These are phyloP conservation scores for Aspergillus sclerotiicarbonarius DNA, from an alignment of 495 filamentous ascomycete genomes.

Conservation along the genomic window DNA sequence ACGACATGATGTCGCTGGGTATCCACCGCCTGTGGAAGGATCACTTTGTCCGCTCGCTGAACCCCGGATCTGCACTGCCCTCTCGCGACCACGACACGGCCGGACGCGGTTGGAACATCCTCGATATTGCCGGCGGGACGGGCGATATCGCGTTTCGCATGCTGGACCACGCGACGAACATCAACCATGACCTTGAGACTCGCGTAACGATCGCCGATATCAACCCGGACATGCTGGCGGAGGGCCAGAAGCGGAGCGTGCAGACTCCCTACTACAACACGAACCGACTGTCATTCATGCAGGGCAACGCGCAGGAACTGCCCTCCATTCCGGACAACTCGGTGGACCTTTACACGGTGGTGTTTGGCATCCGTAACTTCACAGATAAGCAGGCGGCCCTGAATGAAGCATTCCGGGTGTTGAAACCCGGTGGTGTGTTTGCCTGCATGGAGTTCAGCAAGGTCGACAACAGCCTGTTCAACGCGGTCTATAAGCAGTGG, in stretches of 20 bases:
- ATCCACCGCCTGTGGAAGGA: slow-evolving; percentile 99
- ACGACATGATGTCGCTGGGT: slow-evolving; percentile 97
- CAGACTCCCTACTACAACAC: slow-evolving; percentile 56
- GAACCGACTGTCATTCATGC: slow-evolving; percentile 68
- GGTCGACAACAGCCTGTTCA: slow-evolving; percentile 67
- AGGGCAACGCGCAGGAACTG: slow-evolving; percentile 87
- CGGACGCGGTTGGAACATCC: slow-evolving; percentile 67
- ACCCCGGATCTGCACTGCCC: slow-evolving; percentile 73
- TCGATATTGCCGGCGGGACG: slow-evolving; percentile 96
- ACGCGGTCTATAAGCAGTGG: slow-evolving; percentile 92
- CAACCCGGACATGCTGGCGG: slow-evolving; percentile 88
- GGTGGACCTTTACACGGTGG: slow-evolving; percentile 93
- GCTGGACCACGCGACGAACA: slow-evolving; percentile 79
- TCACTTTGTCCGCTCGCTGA: slow-evolving; percentile 87
- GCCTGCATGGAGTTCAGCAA: slow-evolving; percentile 95
- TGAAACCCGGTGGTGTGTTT: slow-evolving; percentile 94
- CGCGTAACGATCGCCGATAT: slow-evolving; percentile 91
- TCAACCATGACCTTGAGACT: slow-evolving; percentile 76
- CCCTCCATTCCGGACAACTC: slow-evolving; percentile 58
- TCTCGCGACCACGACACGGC: slow-evolving; percentile 36
- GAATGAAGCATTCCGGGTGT: slow-evolving; percentile 76
- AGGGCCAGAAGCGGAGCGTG: slow-evolving; percentile 74
- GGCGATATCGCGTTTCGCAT: slow-evolving; percentile 98
- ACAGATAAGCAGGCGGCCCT: slow-evolving; percentile 79
- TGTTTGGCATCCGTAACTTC: slow-evolving; percentile 97